Percentiles rank a stretch among this genome's conserved stretches.
Conservation (phyloP, 2,329 filamentous ascomycete species). For the Balansia obtecta region DNA sequence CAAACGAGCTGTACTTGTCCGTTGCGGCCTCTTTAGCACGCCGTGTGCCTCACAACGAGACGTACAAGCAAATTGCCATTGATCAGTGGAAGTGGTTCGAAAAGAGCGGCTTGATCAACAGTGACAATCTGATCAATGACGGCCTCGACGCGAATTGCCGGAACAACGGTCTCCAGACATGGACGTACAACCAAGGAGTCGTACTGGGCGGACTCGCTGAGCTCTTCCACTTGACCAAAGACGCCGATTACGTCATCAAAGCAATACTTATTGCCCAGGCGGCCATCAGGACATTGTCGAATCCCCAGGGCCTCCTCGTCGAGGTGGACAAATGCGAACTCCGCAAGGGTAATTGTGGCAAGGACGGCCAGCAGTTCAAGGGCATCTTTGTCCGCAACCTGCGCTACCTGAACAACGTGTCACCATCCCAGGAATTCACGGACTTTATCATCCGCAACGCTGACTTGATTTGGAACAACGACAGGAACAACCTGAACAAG, state of each 20-base stretch:
- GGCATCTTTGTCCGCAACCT: constrained; percentile 58
- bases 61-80: constrained; percentile 36
- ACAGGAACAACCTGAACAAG: constrained; percentile 35
- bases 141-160: constrained; percentile 34
- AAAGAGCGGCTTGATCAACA: constrained; percentile 38
- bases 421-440: constrained; percentile 35
- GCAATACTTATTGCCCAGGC: constrained; percentile 39
- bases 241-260: constrained; percentile 27
- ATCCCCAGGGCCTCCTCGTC: constrained; percentile 32
- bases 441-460: constrained; percentile 49
- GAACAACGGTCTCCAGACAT: constrained; percentile 38
- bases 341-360: constrained; percentile 24
- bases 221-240: constrained; percentile 30
- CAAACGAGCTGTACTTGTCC: constrained; percentile 45
- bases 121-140: constrained; percentile 38
- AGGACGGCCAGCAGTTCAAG: constrained; percentile 55
- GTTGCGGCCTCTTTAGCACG: constrained; percentile 41
- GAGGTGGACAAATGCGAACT: constrained; percentile 25
- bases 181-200: constrained; percentile 47
- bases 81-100: constrained; percentile 42
- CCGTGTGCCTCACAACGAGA: constrained; percentile 26
- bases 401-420: constrained; percentile 39
- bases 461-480: constrained; percentile 49
- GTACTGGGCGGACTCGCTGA: constrained; percentile 43
- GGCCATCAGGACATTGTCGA: constrained; percentile 32